Evolutionary conservation across 768 basidiomycete species (phyloP).

Genomic region (Tricholoma furcatifolium): DNA sequence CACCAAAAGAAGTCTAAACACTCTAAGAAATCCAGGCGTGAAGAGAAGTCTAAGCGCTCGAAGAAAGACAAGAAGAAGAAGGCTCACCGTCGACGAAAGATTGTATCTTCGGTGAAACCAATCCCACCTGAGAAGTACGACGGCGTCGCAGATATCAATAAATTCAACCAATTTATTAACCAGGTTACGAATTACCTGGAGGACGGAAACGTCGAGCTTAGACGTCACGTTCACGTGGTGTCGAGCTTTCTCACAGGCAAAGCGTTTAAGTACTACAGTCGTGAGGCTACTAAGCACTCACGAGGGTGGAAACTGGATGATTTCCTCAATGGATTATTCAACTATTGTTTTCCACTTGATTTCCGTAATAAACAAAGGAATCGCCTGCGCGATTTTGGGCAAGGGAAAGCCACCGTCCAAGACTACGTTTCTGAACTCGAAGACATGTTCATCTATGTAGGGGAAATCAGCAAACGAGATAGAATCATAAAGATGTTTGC

Average conservation of each 20-base stretch:
- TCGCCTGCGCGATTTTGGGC: constrained; percentile 18
- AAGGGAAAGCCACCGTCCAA: constrained; percentile 22
- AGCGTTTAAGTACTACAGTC: too few relatives aligned
- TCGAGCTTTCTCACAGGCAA: background rate
- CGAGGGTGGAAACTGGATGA: background rate
- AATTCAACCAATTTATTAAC: constrained; percentile 18
- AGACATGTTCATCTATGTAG: constrained; percentile 27
- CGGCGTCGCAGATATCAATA: constrained; percentile 2
- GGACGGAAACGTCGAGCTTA: background rate
- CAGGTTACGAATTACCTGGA: constrained; percentile 14
- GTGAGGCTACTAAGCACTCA: too few relatives aligned
- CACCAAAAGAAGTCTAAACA: background rate
- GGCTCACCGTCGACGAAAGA: background rate
- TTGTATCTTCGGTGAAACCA: constrained; percentile 9
- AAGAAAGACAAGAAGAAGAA: background rate
- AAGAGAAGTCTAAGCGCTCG: background rate
- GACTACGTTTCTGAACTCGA: constrained; percentile 31
- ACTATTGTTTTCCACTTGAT: constrained; percentile 11
- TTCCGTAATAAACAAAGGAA: constrained; percentile 24
- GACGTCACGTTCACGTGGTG: background rate
- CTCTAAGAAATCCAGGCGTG: background rate
- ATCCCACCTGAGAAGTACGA: constrained; percentile 15
- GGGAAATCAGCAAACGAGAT: constrained; percentile 21
- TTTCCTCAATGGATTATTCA: constrained; percentile 7
- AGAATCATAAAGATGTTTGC: constrained; percentile 33